These are phyloP conservation scores for Trichoderma sp. DNA, from an alignment of 2,329 filamentous ascomycete species.

Conservation along the genomic window DNA sequence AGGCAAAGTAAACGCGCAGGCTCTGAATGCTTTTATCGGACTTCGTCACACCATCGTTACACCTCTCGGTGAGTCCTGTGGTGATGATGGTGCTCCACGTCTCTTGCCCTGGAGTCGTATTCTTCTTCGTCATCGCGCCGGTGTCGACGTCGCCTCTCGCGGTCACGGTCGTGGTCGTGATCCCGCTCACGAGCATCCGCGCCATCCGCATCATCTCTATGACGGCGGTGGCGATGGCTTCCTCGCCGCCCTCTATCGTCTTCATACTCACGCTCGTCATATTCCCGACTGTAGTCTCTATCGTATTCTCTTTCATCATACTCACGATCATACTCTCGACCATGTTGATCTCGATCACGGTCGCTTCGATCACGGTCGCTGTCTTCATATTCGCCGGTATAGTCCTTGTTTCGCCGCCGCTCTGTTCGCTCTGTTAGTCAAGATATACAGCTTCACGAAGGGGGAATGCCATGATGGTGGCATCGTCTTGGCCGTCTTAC, in stretches of 20 bases:
- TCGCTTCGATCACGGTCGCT: slow-evolving; percentile 36
- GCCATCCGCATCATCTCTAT: slow-evolving; percentile 34
- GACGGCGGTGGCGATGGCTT: slow-evolving; percentile 31
- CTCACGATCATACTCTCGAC: slow-evolving; percentile 34
- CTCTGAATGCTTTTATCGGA: neutral
- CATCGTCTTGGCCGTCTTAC: slow-evolving; percentile 49
- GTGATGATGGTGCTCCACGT: slow-evolving; percentile 31
- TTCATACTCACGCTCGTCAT: slow-evolving; percentile 35
- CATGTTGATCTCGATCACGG: slow-evolving; percentile 27
- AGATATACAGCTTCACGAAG: neutral
- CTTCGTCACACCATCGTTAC: neutral
- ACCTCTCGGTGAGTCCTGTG: slow-evolving; percentile 33
- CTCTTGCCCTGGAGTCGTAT: slow-evolving; percentile 29
- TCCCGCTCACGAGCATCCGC: slow-evolving; percentile 46
- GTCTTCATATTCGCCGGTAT: slow-evolving; percentile 33
- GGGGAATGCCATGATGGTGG: neutral
- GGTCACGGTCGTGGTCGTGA: slow-evolving; percentile 40
- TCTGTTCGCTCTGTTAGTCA: slow-evolving; percentile 30
- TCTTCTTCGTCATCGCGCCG: slow-evolving; percentile 34
- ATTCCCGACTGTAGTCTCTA: slow-evolving; percentile 27
- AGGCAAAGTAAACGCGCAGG: neutral
- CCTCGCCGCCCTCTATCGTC: slow-evolving; percentile 28
- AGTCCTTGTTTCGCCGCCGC: slow-evolving; percentile 41
- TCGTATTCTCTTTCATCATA: slow-evolving; percentile 33
- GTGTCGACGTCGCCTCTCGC: slow-evolving; percentile 33